Evolutionary conservation across 164 flowering plant genomes (phyloP), one percentile per base, ranked within the genome.

Genomic region (Cinnamomum micranthum): DNA sequence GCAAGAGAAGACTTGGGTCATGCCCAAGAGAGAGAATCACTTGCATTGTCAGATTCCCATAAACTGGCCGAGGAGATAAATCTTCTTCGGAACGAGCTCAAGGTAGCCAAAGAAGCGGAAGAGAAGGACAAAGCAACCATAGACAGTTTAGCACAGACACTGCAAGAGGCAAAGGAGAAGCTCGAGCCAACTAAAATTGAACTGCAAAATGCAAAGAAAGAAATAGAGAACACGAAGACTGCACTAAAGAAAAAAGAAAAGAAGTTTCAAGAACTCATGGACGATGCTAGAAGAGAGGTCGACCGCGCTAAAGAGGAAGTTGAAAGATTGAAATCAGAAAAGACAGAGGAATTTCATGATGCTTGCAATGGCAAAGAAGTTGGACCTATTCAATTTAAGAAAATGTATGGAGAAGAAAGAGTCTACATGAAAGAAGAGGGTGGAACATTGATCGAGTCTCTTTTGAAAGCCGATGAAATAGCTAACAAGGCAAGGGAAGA

Each of bases 111-210:
- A 0, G 92, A 87, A 68, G 94, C 91, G 4, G 98, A 95, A 74
- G 94, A 87, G 71, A 89, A 83, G 23, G 86, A 85, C 83, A 85
- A 76, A 77, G 85, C 85, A 65, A 97, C 98, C 69, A 85, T 93
- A 95, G 97, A 95, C 76, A 95, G 90, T 50, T 77, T 93, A 24
- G 98, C 92, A 10, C 64, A 86, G 22, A 94, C 91, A 6, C 73
- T 95, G 59, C 85, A 80, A 67, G 97, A 95, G 58, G 65, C 78
- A 6, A 93, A 87, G 79, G 91, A 82, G 74, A 87, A 87, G 73
- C 87, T 88, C 7, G 55, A 20, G 6, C 31, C 65, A 6, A 65
- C 84, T 1, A 73, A 85, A 78, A 70, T 64, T 1, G 88, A 90
- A 68, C 78, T 88, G 4, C 82, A 83, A 65, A 75, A 75, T 1